Conservation (phyloP, 139 green algal genomes). For the Edaphochlamys debaryana region DNA sequence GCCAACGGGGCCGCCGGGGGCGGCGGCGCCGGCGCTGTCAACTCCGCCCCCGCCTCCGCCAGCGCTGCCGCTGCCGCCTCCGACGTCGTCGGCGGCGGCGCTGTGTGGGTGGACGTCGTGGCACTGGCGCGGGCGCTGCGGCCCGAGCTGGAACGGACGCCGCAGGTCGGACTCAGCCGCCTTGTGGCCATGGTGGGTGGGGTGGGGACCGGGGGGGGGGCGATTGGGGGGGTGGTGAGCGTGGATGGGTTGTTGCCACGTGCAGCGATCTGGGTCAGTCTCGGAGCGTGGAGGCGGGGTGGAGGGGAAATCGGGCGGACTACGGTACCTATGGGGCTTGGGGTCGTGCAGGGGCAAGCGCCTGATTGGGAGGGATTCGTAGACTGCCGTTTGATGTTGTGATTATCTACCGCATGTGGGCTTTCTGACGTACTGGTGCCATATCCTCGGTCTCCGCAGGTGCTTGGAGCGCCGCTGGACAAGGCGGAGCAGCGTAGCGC, state of each 20-base stretch:
- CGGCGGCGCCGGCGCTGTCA: neutral
- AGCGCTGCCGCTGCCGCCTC: neutral
- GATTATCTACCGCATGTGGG: neutral
- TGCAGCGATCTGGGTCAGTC: neutral
- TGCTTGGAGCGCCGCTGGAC: conserved; percentile 57
- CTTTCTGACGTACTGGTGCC: neutral
- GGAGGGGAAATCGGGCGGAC: no score
- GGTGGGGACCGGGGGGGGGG: neutral
- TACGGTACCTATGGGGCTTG: no score
- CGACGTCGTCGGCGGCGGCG: neutral
- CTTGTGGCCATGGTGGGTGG: conserved; percentile 7
- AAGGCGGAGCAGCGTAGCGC: conserved; percentile 70
- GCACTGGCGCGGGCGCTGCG: neutral
- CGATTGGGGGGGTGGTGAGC: neutral
- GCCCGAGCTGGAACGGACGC: conserved; percentile 1
- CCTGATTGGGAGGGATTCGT: no score
- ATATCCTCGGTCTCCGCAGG: neutral
- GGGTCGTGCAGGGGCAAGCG: no score
- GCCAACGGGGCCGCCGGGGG: neutral
- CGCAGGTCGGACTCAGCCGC: conserved; percentile 23
- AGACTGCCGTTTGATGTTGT: neutral
- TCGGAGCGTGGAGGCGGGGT: no score
- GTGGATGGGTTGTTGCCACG: no score
- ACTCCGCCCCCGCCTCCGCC: neutral
- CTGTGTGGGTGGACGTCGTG: conserved; percentile 37